A percentile compares a stretch with the other conserved stretches of the same genome.
phyloP scores from a whole-genome alignment of 306 rosid species.

The Trifolium repens region DNA sequence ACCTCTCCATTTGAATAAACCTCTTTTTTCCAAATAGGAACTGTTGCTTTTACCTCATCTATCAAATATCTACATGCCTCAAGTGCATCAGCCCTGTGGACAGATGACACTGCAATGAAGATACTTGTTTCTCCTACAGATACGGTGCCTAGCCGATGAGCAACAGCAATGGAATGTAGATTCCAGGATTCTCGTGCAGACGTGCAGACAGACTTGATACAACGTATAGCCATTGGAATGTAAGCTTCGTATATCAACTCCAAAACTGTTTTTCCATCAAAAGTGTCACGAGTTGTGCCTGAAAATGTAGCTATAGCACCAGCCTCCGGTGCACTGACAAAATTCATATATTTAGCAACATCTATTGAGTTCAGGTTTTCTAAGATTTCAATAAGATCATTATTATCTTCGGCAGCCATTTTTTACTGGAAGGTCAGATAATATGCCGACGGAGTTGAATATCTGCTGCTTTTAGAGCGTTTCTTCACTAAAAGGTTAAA shows the following conservation, averaged over 20 bases:
- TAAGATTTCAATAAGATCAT: conserved; percentile 71
- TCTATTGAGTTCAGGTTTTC: conserved; percentile 62
- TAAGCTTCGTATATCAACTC: conserved; percentile 87
- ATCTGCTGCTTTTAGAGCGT: neutral
- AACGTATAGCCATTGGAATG: conserved; percentile 83
- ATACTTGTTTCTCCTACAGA: conserved; percentile 82
- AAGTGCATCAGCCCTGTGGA: conserved; percentile 79
- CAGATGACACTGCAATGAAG: conserved; percentile 71
- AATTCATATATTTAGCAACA: conserved; percentile 63
- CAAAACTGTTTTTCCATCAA: conserved; percentile 77
- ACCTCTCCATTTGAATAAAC: conserved; percentile 88
- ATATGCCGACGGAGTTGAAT: conserved; percentile 17
- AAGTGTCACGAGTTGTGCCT: conserved; percentile 85
- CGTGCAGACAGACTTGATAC: conserved; percentile 68
- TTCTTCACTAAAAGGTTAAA: conserved; percentile 16
- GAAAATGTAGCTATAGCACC: conserved; percentile 92
- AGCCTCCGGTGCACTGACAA: conserved; percentile 78
- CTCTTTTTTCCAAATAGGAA: conserved; percentile 98
- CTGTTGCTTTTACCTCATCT: conserved; percentile 81
- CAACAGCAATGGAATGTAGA: conserved; percentile 80
- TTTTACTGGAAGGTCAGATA: neutral
- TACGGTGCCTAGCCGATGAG: conserved; percentile 81
- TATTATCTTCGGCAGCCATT: conserved; percentile 74
- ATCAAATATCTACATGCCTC: conserved; percentile 83
- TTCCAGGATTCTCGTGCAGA: conserved; percentile 81